Evolutionary conservation across 768 basidiomycete genomes (phyloP), one percentile per base, ranked within the genome.

Genomic region (Boletus pseudopeckii): DNA sequence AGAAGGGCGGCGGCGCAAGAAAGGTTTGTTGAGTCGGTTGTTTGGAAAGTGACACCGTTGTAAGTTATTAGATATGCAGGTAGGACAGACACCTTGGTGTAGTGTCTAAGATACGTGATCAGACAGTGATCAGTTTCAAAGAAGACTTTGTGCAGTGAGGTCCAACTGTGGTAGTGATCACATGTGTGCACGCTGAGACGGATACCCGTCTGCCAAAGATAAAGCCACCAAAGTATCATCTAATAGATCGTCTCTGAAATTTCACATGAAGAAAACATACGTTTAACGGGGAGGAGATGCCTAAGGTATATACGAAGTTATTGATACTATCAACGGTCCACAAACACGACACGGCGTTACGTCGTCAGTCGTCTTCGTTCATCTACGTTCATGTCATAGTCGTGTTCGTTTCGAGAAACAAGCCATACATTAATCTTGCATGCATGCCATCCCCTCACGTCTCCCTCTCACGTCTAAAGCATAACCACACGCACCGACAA

Each of bases 11-110:
- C 8, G 15, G 43, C 22, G 22, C 0, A 69, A 55, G 32, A 48
- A 44, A 30, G 53, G 66, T 3, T 33, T 70, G 18, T 53, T 70
- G 5, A 42, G 38, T 34, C 41, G 68, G 17, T 38, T 67, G 40
- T 63, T 70, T 41, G 38, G 52, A 24, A 45, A 33, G 38, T 64
- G 39, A 26, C 24, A 26, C 24, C 24, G 24, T 6, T 26, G 6
- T 26, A 26, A 26, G 24, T 26, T 26, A 26, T 26, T 26, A 26
- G 24, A 26, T 5, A 26, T 26, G 24, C 24, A 26, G 24, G 6
- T 26, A 26, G 24, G 24, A 26, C 24, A 6, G 24, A 26, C 24
- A 26, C 24, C 6, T 26, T 26, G 24, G 24, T 26, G 24, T 26
- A 24, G 24, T 24, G 24, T 24, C 24, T 4, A 26, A 26, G 24